Evolutionary conservation across 2,329 filamentous ascomycete species (phyloP).

Genomic region (Venturia aucupariae): DNA sequence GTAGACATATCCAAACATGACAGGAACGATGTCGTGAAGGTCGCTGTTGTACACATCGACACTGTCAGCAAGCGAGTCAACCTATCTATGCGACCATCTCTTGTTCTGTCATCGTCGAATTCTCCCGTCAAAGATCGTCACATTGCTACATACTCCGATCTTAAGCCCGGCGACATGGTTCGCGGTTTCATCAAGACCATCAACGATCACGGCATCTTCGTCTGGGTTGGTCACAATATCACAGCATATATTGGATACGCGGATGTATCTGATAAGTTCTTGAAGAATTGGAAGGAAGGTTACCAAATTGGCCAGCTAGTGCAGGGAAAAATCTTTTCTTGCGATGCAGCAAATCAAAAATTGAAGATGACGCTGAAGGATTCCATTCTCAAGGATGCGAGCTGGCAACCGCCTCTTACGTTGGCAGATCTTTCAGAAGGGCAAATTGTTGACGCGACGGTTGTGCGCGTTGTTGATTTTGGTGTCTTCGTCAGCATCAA

Average conservation of each 20-base stretch:
- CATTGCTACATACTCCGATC: conserved; percentile 58
- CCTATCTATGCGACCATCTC: conserved; percentile 77
- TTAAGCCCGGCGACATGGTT: conserved; percentile 68
- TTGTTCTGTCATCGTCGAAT: conserved; percentile 77
- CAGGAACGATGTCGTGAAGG: conserved; percentile 79
- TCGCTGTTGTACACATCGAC: conserved; percentile 77
- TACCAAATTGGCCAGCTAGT: conserved; percentile 88
- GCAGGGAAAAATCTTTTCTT: conserved; percentile 68
- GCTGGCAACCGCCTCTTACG: conserved; percentile 64
- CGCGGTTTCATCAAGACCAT: conserved; percentile 91
- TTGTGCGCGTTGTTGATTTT: conserved; percentile 90
- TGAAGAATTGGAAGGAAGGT: conserved; percentile 91
- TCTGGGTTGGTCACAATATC: conserved; percentile 71
- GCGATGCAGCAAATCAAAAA: conserved; percentile 60
- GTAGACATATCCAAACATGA: conserved; percentile 65
- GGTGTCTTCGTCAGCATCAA: conserved; percentile 91
- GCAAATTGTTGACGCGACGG: conserved; percentile 77
- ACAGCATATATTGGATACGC: conserved; percentile 76
- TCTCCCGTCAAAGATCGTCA: conserved; percentile 69
- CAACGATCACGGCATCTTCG: conserved; percentile 79
- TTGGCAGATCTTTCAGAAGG: conserved; percentile 71
- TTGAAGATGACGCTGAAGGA: conserved; percentile 81
- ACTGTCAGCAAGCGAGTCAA: conserved; percentile 72
- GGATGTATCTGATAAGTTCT: conserved; percentile 79
- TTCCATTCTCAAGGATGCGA: conserved; percentile 63